Percentiles rank a stretch among this genome's conserved stretches.
These are phyloP conservation scores for Ambrosiella xylebori DNA, from an alignment of 2,329 filamentous ascomycete species.

Conservation along the genomic window DNA sequence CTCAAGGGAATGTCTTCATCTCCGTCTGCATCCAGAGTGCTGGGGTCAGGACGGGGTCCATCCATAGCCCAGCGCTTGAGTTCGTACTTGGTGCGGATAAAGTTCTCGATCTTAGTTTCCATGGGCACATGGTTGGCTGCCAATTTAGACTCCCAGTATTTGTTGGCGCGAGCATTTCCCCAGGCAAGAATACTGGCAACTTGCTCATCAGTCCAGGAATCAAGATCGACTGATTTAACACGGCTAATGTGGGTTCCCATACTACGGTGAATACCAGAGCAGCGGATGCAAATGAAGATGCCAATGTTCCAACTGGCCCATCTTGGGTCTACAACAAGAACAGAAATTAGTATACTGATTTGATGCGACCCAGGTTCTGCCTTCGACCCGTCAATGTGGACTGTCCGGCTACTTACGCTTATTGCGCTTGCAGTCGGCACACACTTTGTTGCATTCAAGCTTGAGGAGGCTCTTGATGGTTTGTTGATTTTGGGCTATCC, in stretches of 20 bases:
- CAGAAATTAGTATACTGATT: conserved; percentile 6
- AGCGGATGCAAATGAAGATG: conserved; percentile 94
- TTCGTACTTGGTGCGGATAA: conserved; percentile 97
- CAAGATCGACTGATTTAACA: conserved; percentile 95
- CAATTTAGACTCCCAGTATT: conserved; percentile 96
- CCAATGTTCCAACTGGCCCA: conserved; percentile 99
- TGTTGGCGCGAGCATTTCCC: conserved; percentile 94
- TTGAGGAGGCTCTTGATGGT: conserved; percentile 92
- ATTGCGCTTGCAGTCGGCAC: conserved; percentile 97
- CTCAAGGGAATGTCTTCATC: conserved; percentile 63
- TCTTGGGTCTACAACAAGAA: conserved; percentile 54
- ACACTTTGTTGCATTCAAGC: conserved; percentile 87
- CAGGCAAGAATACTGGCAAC: conserved; percentile 83
- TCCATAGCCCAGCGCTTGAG: conserved; percentile 99
- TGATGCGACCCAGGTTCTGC: not conserved
- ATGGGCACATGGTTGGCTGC: conserved; percentile 81
- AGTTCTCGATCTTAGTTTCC: conserved; percentile 98
- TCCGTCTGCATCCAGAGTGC: conserved; percentile 55
- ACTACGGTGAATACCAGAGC: conserved; percentile 92
- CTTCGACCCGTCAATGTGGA: not conserved
- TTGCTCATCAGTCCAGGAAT: conserved; percentile 98
- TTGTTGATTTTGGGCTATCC: conserved; percentile 80
- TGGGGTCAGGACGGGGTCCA: conserved; percentile 81
- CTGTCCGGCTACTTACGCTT: conserved; percentile 51
- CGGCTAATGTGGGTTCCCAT: conserved; percentile 98